These are phyloP conservation scores for Alternaria sp. DNA, from an alignment of 2,329 filamentous ascomycete genomes.

Conservation along the genomic window DNA sequence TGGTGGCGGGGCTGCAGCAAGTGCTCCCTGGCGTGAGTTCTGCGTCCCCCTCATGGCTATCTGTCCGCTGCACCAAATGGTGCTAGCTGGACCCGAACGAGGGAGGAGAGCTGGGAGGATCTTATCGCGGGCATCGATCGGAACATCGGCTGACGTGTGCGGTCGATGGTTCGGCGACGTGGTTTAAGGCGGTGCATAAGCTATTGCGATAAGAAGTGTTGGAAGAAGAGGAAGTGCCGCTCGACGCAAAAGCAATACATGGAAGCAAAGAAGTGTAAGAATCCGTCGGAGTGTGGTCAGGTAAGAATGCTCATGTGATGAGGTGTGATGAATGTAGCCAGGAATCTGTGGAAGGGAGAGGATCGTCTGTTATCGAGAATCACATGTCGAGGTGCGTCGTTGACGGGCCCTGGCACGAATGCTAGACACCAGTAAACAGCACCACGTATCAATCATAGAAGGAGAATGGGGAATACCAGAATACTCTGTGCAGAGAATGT, in stretches of 20 bases:
- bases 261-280: conserved; percentile 1
- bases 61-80: conserved; percentile 17
- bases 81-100: conserved; percentile 9
- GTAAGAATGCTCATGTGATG: background rate
- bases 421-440: conserved; percentile 40
- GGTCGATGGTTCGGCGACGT: background rate
- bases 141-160: background rate
- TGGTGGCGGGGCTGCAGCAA: conserved; percentile 32
- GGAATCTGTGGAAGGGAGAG: background rate
- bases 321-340: conserved; percentile 1
- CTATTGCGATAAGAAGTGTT: background rate
- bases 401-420: conserved; percentile 12
- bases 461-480: conserved; percentile 38
- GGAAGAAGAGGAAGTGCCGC: background rate
- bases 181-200: background rate
- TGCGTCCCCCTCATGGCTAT: conserved; percentile 22
- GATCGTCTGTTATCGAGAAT: background rate
- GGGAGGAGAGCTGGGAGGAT: background rate
- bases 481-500: conserved; percentile 30
- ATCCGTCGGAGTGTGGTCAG: background rate
- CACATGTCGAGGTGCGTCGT: conserved; percentile 11
- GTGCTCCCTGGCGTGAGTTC: conserved; percentile 30
- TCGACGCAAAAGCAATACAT: conserved; percentile 1
- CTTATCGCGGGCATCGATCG: conserved; percentile 12
- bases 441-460: conserved; percentile 32